A percentile compares a stretch with the other conserved stretches of the same genome.
phyloP scores from a whole-genome alignment of 345 rosid species.

The Euclidium syriacum region DNA sequence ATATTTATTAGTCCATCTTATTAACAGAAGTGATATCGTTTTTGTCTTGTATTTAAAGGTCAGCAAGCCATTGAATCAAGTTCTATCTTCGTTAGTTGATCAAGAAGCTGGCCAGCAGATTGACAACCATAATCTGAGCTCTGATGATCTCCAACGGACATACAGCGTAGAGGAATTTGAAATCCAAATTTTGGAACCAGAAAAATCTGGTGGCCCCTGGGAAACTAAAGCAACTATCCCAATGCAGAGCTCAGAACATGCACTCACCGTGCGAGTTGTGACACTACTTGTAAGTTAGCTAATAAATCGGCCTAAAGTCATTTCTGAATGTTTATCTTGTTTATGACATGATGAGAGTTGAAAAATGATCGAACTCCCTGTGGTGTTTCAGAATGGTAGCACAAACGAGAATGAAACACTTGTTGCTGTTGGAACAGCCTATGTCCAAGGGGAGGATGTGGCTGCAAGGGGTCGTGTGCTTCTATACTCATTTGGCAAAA shows the following conservation, averaged over 20 bases:
- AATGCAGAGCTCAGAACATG: conserved; percentile 95
- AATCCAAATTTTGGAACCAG: conserved; percentile 87
- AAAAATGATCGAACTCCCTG: conserved; percentile 8
- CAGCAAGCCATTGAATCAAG: conserved; percentile 80
- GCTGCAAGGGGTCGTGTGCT: conserved; percentile 96
- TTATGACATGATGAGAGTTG: not conserved
- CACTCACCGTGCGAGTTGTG: conserved; percentile 89
- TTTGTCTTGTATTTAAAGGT: conserved; percentile 44
- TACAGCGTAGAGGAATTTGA: conserved; percentile 86
- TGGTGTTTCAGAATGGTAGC: conserved; percentile 59
- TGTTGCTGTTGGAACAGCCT: conserved; percentile 94
- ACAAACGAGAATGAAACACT: conserved; percentile 85
- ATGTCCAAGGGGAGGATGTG: conserved; percentile 99
- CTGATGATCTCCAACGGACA: conserved; percentile 71
- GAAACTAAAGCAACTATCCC: conserved; percentile 87
- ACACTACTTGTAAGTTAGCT: conserved; percentile 67
- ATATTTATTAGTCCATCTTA: not conserved
- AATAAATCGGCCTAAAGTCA: conserved; percentile 9
- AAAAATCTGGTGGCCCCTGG: conserved; percentile 86
- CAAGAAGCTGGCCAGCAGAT: conserved; percentile 92
- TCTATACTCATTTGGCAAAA: conserved; percentile 69
- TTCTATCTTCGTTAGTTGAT: conserved; percentile 85
- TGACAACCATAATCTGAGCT: conserved; percentile 68
- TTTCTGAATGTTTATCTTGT: conserved; percentile 12
- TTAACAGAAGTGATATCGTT: conserved; percentile 10